A percentile compares a stretch with the other conserved stretches of the same genome.
Conservation (phyloP, 2,329 filamentous ascomycete genomes). For the Colletotrichum filicis region DNA sequence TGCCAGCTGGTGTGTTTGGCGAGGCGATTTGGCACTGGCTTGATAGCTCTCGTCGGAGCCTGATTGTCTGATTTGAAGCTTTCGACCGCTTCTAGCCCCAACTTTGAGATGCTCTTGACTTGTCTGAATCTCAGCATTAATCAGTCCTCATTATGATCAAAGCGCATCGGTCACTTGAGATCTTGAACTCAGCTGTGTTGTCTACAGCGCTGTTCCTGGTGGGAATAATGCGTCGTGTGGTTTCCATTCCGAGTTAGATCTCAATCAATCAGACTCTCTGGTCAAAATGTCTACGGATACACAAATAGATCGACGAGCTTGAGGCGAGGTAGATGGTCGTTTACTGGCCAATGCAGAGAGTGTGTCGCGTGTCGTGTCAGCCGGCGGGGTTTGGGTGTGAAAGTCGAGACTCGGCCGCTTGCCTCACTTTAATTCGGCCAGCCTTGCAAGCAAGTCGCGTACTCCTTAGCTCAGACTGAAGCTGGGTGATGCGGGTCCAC, state of each 20-base stretch:
- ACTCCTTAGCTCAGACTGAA: neutral
- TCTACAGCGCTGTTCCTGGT: neutral
- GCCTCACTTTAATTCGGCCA: neutral
- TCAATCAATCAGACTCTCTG: neutral
- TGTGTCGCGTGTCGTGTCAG: neutral
- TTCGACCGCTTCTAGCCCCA: no score
- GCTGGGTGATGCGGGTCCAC: neutral
- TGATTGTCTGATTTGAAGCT: no score
- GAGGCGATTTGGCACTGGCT: no score
- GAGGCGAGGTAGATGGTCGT: constrained; percentile 14
- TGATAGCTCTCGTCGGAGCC: no score
- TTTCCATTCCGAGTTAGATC: neutral
- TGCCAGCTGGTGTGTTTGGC: no score
- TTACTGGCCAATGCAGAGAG: constrained; percentile 15
- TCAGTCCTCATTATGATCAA: no score
- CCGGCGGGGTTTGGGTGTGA: neutral
- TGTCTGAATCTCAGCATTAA: no score
- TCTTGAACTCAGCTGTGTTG: neutral
- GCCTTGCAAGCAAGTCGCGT: constrained; percentile 7
- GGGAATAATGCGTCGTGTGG: neutral
- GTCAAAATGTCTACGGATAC: neutral
- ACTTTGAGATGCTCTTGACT: no score
- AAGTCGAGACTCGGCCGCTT: constrained; percentile 8
- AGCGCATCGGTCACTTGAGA: no score
- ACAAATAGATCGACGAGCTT: neutral